A percentile compares a stretch with the other conserved stretches of the same genome.
These are phyloP conservation scores for Cladosporium sp. DNA, from an alignment of 2,329 filamentous ascomycete species.

Conservation along the genomic window DNA sequence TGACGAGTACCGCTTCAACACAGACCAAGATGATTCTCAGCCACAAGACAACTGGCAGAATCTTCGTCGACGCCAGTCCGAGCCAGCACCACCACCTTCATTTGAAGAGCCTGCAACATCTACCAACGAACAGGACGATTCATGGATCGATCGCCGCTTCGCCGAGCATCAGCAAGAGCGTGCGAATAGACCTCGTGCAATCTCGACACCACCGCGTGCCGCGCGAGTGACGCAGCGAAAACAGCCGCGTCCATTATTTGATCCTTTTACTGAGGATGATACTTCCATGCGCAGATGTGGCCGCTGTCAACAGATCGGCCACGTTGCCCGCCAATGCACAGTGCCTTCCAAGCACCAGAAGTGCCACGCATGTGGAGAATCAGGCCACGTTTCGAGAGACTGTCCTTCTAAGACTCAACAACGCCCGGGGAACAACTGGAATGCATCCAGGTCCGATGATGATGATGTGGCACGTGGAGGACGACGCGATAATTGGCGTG, in stretches of 20 bases:
- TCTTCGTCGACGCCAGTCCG: slow-evolving; percentile 23
- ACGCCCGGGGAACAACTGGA: not conserved
- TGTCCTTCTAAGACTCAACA: slow-evolving; percentile 13
- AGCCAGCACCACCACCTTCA: slow-evolving; percentile 4
- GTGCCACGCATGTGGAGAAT: slow-evolving; percentile 17
- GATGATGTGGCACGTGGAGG: not conserved
- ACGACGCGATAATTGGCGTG: not conserved
- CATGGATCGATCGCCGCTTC: slow-evolving; percentile 27
- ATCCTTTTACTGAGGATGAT: not conserved
- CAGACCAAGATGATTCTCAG: not conserved
- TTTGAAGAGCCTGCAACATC: slow-evolving; percentile 3
- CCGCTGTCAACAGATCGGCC: slow-evolving; percentile 25
- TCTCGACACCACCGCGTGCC: slow-evolving; percentile 3
- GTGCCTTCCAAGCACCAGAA: not conserved
- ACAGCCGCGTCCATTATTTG: not conserved
- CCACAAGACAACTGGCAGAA: slow-evolving; percentile 30
- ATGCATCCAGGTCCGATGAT: not conserved
- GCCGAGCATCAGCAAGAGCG: slow-evolving; percentile 22
- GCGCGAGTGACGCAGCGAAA: not conserved
- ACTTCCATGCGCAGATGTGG: slow-evolving; percentile 18
- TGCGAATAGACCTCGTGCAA: not conserved
- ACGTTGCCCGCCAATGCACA: slow-evolving; percentile 26
- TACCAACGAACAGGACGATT: slow-evolving; percentile 15
- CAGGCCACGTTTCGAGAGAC: slow-evolving; percentile 17
- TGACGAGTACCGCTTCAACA: not conserved